These are phyloP conservation scores for Phytophthora aleatoria DNA, from an alignment of 352 stramenopile species.

Conservation along the genomic window DNA sequence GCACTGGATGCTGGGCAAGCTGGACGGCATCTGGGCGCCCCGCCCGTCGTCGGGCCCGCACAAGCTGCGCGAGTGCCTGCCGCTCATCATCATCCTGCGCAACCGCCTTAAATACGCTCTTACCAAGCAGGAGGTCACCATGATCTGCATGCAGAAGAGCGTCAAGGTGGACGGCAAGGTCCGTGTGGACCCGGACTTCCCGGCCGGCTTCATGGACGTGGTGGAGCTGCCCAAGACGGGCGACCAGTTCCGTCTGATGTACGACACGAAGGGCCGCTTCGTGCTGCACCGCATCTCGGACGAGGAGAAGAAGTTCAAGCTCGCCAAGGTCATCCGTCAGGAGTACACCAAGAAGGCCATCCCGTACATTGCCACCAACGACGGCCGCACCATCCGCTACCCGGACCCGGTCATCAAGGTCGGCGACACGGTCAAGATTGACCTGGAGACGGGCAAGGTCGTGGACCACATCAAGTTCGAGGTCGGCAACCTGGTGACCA, in stretches of 20 bases:
- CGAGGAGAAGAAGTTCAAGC: constrained; percentile 98
- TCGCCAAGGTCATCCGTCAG: constrained; percentile 97
- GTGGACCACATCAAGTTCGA: constrained; percentile 99
- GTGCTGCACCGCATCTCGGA: constrained; percentile 96
- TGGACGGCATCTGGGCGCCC: constrained; percentile 92
- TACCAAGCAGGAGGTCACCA: constrained; percentile 97
- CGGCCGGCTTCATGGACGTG: constrained; percentile 99
- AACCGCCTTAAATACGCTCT: constrained; percentile 99
- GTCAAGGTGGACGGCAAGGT: constrained; percentile 98
- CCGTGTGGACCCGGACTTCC: constrained; percentile 98
- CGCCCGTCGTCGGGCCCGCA: constrained; percentile 96
- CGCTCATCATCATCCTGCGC: constrained; percentile 97
- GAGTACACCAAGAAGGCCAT: constrained; percentile 97
- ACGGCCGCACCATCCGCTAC: constrained; percentile 99
- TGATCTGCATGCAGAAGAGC: constrained; percentile 99
- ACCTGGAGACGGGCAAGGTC: constrained; percentile 98
- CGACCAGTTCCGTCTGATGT: constrained; percentile 98
- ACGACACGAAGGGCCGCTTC: constrained; percentile 99
- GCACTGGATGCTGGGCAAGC: constrained; percentile 92
- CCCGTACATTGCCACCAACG: constrained; percentile 98
- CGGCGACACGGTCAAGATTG: constrained; percentile 99
- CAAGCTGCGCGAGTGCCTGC: constrained; percentile 98
- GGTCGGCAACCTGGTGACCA: constrained; percentile 96
- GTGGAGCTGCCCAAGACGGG: constrained; percentile 96
- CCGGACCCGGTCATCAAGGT: constrained; percentile 98